These are phyloP conservation scores for Rhodotorula sp. DNA, from an alignment of 1,284 basidiomycete genomes.

Conservation along the genomic window DNA sequence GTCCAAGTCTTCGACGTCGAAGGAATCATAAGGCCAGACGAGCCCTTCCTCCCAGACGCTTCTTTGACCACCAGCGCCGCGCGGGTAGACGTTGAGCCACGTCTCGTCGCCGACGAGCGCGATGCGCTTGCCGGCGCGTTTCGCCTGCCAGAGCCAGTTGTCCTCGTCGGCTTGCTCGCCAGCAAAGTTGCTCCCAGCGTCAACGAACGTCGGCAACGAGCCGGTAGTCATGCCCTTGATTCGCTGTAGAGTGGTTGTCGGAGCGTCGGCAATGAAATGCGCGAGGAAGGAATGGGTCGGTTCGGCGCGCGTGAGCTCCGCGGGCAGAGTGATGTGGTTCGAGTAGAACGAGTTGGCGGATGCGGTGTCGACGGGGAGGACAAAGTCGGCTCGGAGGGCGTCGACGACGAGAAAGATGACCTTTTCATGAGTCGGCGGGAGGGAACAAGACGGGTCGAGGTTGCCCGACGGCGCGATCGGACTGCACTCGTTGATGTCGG, in stretches of 20 bases:
- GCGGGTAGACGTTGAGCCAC: conserved; percentile 85
- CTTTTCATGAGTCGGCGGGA: conserved; percentile 68
- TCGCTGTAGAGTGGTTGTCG: conserved; percentile 91
- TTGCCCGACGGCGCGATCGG: conserved; percentile 53
- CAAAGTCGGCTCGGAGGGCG: conserved; percentile 89
- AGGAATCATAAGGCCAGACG: conserved; percentile 85
- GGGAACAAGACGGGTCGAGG: conserved; percentile 45
- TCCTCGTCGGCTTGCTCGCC: conserved; percentile 66
- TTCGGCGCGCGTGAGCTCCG: conserved; percentile 61
- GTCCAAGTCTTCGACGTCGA: conserved; percentile 97
- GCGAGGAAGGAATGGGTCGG: conserved; percentile 79
- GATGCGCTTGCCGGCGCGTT: conserved; percentile 55
- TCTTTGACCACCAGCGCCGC: neutral
- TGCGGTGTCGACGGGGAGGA: conserved; percentile 60
- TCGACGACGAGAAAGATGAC: conserved; percentile 87
- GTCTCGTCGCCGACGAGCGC: conserved; percentile 96
- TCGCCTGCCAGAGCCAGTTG: conserved; percentile 56
- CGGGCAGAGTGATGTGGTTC: conserved; percentile 74
- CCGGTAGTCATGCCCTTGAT: conserved; percentile 95
- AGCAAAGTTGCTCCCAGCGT: conserved; percentile 82
- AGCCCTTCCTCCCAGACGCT: conserved; percentile 55
- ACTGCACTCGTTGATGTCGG: conserved; percentile 58
- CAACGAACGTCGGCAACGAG: conserved; percentile 92
- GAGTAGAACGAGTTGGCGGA: conserved; percentile 59
- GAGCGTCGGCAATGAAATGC: conserved; percentile 87